Evolutionary conservation across 345 rosid genomes (phyloP).

Genomic region (Cardiospermum halicacabum): DNA sequence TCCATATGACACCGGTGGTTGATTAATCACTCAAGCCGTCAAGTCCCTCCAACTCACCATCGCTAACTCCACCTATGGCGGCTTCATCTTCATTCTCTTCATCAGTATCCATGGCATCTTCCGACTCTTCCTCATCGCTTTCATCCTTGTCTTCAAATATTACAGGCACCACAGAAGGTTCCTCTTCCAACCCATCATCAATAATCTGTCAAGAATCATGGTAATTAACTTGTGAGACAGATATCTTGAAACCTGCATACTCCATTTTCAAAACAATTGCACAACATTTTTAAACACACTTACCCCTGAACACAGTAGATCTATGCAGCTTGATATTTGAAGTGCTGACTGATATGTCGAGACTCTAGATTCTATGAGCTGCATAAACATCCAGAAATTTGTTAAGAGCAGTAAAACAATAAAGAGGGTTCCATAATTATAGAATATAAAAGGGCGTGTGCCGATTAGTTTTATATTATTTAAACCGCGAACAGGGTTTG

Average conservation of each 20-base stretch:
- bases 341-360: constrained; percentile 62
- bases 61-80: constrained; percentile 23
- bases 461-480: no score
- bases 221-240: background rate
- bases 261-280: background rate
- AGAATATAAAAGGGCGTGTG: background rate
- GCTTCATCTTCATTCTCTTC: constrained; percentile 28
- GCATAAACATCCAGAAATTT: constrained; percentile 21
- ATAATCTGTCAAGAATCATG: constrained; percentile 31
- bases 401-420: background rate
- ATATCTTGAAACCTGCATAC: background rate
- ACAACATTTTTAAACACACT: background rate
- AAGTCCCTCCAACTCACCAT: constrained; percentile 43
- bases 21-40: constrained; percentile 54
- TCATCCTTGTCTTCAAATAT: constrained; percentile 69
- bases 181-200: constrained; percentile 53
- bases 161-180: constrained; percentile 30
- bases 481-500: no score
- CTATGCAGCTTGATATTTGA: constrained; percentile 67
- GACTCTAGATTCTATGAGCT: constrained; percentile 83
- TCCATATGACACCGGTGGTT: background rate
- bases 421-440: background rate
- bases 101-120: constrained; percentile 53
- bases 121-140: constrained; percentile 66
- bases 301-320: constrained; percentile 51